Evolutionary conservation across 306 rosid species (phyloP), one percentile per base, ranked within the genome.

Genomic region (Abrus pulchellus): DNA sequence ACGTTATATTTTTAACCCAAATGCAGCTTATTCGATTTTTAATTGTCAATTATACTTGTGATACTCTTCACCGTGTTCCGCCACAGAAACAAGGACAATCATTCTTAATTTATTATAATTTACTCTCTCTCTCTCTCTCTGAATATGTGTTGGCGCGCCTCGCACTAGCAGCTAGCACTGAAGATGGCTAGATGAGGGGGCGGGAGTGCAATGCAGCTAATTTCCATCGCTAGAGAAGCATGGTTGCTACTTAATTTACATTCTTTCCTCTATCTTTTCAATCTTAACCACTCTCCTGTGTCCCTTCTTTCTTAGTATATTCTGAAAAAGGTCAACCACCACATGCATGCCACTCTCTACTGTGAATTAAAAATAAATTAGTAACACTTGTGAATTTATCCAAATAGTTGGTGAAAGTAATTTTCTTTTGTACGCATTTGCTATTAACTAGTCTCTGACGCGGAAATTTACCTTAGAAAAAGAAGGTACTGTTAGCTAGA

Each of bases 271-370:
- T 6, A 45, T 11, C 29, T 57, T 57, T 11, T 53, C 47, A 75
- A 12, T 61, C 34, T 77, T 13, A 60, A 71, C 76, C 40, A 55
- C 68, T 55, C 68, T 66, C 48, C 14, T 13, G 0, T 29, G 47
- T 8, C 75, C 12, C 69, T 44, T 59, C 68, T 12, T 7, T 62
- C 20, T 38, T 20, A 36, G 3, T 6, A 30, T 49, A 20, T 44
- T 44, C 64, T 77, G 12, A 78, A 29, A 65, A 67, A 65, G 67
- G 56, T 64, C 29, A 76, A 76, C 74, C 43, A 77, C 81, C 81
- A 77, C 81, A 53, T 77, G 81, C 54, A 62, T 5, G 53, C 64
- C 81, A 38, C 53, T 28, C 68, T 70, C 75, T 13, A n/a, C 79
- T 13, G 7, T 36, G 9, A 52, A 49, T 30, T 28, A 32, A n/a